Conservation (phyloP, 805 yeast species). For the Schwanniomyces vanrijiae region DNA sequence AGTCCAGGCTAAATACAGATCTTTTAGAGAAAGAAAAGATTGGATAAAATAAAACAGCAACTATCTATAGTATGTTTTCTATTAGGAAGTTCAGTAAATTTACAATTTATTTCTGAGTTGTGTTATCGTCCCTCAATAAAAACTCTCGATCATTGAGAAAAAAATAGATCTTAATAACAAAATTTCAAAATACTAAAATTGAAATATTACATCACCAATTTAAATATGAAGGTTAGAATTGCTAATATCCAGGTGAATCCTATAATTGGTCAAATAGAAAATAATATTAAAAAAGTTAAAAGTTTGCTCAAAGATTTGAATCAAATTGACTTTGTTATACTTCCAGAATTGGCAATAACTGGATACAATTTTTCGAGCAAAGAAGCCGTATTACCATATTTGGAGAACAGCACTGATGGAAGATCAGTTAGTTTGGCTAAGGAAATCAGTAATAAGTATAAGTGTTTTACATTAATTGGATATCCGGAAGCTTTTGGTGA, state of each 20-base stretch:
- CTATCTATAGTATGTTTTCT: too few relatives aligned
- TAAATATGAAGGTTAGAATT: slow-evolving; percentile 51
- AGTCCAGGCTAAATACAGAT: too few relatives aligned
- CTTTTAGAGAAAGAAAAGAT: too few relatives aligned
- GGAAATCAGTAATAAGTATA: slow-evolving; percentile 45
- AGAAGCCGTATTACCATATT: slow-evolving; percentile 53
- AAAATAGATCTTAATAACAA: too few relatives aligned
- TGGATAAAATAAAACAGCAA: too few relatives aligned
- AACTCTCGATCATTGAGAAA: too few relatives aligned
- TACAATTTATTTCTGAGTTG: too few relatives aligned
- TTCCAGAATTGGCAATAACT: slow-evolving; percentile 83
- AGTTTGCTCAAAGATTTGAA: slow-evolving; percentile 27
- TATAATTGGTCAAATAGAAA: slow-evolving; percentile 54
- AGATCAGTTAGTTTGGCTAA: slow-evolving; percentile 58
- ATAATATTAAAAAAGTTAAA: slow-evolving; percentile 51
- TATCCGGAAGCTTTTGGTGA: slow-evolving; percentile 60
- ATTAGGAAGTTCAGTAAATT: too few relatives aligned
- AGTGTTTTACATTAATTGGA: slow-evolving; percentile 75
- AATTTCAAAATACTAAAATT: too few relatives aligned
- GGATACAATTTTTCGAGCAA: slow-evolving; percentile 69
- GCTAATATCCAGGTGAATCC: slow-evolving; percentile 74
- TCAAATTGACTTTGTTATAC: slow-evolving; percentile 63
- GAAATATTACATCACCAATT: too few relatives aligned
- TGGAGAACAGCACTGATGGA: slow-evolving; percentile 50
- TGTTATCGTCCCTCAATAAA: too few relatives aligned